Conservation (phyloP, 2,329 filamentous ascomycete species). For the Talaromyces sp. region DNA sequence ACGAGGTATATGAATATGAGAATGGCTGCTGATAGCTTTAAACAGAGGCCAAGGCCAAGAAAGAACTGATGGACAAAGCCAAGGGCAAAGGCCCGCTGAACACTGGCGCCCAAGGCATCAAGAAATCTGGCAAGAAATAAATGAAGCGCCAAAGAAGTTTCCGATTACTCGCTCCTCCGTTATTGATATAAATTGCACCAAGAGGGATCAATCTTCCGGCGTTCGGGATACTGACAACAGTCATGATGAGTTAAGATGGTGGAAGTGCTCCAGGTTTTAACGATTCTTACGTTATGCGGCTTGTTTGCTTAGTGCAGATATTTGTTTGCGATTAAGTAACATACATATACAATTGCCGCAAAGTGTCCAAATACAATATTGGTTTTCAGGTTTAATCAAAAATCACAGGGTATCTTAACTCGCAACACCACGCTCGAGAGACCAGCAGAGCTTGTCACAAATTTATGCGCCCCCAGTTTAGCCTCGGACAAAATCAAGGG, state of each 20-base stretch:
- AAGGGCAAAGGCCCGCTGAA: constrained; percentile 85
- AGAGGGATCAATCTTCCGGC: neutral
- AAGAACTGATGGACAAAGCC: constrained; percentile 74
- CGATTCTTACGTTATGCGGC: neutral
- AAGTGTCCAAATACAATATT: neutral
- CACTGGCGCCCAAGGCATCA: constrained; percentile 80
- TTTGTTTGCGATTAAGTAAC: neutral
- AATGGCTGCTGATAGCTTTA: neutral
- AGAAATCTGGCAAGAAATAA: constrained; percentile 98
- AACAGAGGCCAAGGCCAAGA: constrained; percentile 74
- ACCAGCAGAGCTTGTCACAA: neutral
- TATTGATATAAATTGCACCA: neutral
- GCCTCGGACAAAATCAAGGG: neutral
- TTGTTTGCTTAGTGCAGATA: neutral
- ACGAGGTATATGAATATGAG: neutral
- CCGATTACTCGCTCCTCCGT: neutral
- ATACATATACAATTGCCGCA: neutral
- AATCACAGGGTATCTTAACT: neutral
- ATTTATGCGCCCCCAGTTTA: neutral
- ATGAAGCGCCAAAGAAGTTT: neutral
- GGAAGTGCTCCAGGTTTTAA: neutral
- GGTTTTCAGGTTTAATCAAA: neutral
- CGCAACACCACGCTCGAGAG: constrained; percentile 4
- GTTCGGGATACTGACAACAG: neutral
- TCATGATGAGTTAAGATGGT: neutral